Percentiles rank a stretch among this genome's conserved stretches.
These are phyloP conservation scores for Drechslerella dactyloides DNA, from an alignment of 2,329 filamentous ascomycete species.

Conservation along the genomic window DNA sequence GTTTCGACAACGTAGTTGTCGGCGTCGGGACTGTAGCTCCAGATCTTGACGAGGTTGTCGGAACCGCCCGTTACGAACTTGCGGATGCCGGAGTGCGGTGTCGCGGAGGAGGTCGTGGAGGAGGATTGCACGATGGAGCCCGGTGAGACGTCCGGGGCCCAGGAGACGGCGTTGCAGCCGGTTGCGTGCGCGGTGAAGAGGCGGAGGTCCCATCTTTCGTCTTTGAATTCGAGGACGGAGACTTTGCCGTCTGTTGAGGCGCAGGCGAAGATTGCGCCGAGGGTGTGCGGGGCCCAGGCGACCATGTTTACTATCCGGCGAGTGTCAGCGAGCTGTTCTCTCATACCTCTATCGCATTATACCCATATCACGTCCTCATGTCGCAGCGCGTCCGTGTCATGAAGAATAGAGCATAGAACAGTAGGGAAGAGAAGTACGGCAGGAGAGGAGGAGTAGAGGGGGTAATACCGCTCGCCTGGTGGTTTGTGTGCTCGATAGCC, in stretches of 20 bases:
- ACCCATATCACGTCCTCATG: too few relatives aligned
- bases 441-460: slow-evolving; percentile 14
- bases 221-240: slow-evolving; percentile 93
- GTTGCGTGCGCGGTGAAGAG: slow-evolving; percentile 91
- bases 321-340: slow-evolving; percentile 56
- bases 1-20: slow-evolving; percentile 64
- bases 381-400: too few relatives aligned
- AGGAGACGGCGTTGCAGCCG: slow-evolving; percentile 93
- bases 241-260: slow-evolving; percentile 93
- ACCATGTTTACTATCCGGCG: slow-evolving; percentile 78
- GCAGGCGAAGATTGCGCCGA: slow-evolving; percentile 90
- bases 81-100: slow-evolving; percentile 57
- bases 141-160: slow-evolving; percentile 84
- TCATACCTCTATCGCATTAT: too few relatives aligned
- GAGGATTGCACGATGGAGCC: slow-evolving; percentile 78
- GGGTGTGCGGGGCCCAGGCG: slow-evolving; percentile 95
- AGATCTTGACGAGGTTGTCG: slow-evolving; percentile 92
- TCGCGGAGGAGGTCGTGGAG: slow-evolving; percentile 8
- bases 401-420: too few relatives aligned
- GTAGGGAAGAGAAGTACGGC: too few relatives aligned
- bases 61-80: slow-evolving; percentile 94
- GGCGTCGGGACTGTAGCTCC: slow-evolving; percentile 71
- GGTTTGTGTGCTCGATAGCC: slow-evolving; percentile 54
- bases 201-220: slow-evolving; percentile 88
- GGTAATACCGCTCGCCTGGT: slow-evolving; percentile 54